Conservation (phyloP, 1,284 basidiomycete species). For the Volvariella volvacea region DNA sequence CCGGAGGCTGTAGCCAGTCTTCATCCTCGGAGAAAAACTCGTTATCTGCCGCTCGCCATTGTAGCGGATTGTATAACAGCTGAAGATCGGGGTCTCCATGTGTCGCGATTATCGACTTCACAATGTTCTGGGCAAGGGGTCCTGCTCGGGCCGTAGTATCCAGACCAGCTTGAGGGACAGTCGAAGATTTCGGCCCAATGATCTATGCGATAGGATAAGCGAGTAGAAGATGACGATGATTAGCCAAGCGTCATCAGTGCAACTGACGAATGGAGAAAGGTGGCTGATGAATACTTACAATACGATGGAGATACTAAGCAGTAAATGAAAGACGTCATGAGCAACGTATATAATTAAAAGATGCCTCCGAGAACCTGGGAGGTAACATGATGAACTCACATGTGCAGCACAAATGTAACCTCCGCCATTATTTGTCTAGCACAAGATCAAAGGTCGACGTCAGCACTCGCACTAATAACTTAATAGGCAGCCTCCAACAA, state of each 20-base stretch:
- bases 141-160: constrained; percentile 49
- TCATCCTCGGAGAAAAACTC: constrained; percentile 33
- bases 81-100: constrained; percentile 37
- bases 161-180: constrained; percentile 51
- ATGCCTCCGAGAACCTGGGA: no score
- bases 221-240: not conserved
- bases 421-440: constrained; percentile 55
- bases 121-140: constrained; percentile 47
- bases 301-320: constrained; percentile 52
- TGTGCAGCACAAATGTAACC: constrained; percentile 57
- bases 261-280: constrained; percentile 3
- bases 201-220: constrained; percentile 30
- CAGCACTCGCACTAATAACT: no score
- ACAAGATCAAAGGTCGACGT: no score
- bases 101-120: constrained; percentile 37
- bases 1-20: constrained; percentile 44
- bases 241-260: constrained; percentile 2
- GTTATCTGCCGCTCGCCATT: constrained; percentile 44
- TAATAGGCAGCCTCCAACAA: not conserved
- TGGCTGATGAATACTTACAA: constrained; percentile 28
- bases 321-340: constrained; percentile 3
- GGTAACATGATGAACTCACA: constrained; percentile 28
- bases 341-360: not conserved
- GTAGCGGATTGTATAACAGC: constrained; percentile 45
- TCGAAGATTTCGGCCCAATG: constrained; percentile 45